These are phyloP conservation scores for Trametes coccinea DNA, from an alignment of 768 basidiomycete genomes.

Conservation along the genomic window DNA sequence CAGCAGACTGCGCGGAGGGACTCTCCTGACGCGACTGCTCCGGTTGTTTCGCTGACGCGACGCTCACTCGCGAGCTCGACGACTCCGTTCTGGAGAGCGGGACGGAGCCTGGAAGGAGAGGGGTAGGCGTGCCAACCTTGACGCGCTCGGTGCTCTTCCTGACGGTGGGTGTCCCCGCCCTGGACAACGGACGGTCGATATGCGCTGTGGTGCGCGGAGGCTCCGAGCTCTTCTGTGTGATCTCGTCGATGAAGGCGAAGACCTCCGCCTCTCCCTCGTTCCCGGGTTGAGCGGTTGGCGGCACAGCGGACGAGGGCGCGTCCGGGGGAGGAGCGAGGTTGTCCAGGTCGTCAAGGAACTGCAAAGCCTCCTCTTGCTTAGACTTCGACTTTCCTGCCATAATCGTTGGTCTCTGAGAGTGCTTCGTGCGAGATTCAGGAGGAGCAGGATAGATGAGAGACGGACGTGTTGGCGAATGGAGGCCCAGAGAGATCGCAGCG, in stretches of 20 bases:
- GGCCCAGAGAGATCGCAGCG: background rate
- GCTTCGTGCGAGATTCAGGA: no score
- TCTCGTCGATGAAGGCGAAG: conserved; percentile 92
- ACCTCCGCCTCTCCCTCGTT: conserved; percentile 74
- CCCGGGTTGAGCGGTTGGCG: conserved; percentile 24
- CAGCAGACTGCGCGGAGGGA: conserved; percentile 18
- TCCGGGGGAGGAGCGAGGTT: conserved; percentile 46
- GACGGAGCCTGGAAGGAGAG: conserved; percentile 41
- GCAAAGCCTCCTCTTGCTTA: conserved; percentile 86
- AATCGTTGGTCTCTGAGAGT: background rate
- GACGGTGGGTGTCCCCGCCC: conserved; percentile 69
- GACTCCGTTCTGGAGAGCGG: conserved; percentile 31
- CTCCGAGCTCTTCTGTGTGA: conserved; percentile 87
- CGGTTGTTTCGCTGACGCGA: conserved; percentile 13
- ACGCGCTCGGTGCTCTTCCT: conserved; percentile 79
- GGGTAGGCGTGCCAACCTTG: conserved; percentile 50
- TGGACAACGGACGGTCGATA: conserved; percentile 58
- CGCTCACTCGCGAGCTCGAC: conserved; percentile 22
- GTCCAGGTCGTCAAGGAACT: conserved; percentile 94
- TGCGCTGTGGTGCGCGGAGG: conserved; percentile 63
- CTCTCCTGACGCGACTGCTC: conserved; percentile 22
- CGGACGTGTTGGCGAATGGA: background rate
- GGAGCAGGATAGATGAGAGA: background rate
- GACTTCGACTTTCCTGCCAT: conserved; percentile 61
- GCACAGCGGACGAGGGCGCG: conserved; percentile 25